Evolutionary conservation across 164 flowering plant genomes (phyloP).

Genomic region (Annona squamosa): DNA sequence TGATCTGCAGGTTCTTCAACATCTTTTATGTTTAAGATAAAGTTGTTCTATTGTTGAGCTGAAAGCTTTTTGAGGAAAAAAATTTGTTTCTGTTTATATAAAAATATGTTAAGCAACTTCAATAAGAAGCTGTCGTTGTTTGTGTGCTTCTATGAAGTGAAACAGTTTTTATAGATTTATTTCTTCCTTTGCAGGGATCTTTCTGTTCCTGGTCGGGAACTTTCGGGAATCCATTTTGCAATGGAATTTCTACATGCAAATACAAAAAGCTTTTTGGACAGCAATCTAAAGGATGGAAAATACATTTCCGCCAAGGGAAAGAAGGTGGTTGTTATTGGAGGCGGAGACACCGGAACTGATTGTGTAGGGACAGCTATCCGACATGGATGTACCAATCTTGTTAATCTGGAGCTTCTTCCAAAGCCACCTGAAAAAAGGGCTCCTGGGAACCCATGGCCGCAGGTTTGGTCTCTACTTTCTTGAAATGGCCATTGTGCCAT

Average conservation of each 20-base stretch:
- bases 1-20: background rate
- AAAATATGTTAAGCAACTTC: too few relatives aligned
- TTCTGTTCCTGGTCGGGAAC: constrained; percentile 86
- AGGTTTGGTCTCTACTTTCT: constrained; percentile 35
- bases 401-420: constrained; percentile 90
- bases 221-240: constrained; percentile 84
- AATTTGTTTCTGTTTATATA: too few relatives aligned
- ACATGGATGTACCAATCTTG: constrained; percentile 74
- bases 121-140: background rate
- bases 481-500: background rate
- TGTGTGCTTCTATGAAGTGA: background rate
- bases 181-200: constrained; percentile 59
- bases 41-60: background rate
- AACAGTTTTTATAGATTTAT: background rate
- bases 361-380: constrained; percentile 95
- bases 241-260: constrained; percentile 98
- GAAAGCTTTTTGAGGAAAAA: background rate
- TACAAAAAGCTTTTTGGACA: constrained; percentile 95
- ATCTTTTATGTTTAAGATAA: background rate
- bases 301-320: constrained; percentile 94
- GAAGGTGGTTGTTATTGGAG: constrained; percentile 97
- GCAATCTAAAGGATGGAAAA: constrained; percentile 76
- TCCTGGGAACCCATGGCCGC: constrained; percentile 99
- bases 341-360: constrained; percentile 99
- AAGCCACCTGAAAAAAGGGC: constrained; percentile 79